Base-by-base conservation (phyloP, 805 yeast genomes). In the Wickerhamomyces ciferrii region DNA sequence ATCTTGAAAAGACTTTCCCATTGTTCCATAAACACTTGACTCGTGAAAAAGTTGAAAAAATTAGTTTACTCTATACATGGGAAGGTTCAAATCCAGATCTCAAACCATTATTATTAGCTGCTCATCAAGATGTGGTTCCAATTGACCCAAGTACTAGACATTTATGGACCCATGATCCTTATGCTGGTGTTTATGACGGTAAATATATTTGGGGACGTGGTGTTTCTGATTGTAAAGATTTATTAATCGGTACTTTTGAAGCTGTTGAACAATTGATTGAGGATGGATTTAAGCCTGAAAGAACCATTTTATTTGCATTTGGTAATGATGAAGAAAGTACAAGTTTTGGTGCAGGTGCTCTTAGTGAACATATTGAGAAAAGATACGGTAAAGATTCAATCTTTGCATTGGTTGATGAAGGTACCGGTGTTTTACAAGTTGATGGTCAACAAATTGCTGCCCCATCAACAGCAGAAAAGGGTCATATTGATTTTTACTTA, bases 41-140 rank as follows among this genome's bases (percentile, higher is more conserved):
- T 35, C 65, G 81, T 15, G 79, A 74, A 45, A 71, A 63, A 21
- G 76, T 84, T 42, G 86, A 87, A 56, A 72, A 78, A n/a, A 71
- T 79, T 47, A 89, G 87, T 5, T 64, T 87, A 42, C 68, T 87
- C 3, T 75, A 71, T 58, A 80, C 86, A n/a, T 78, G 87, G 77
- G 60, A 71, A 47, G 96, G 96, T 13, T 59, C 76, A 4, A 60
- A 76, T 38, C 27, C 55, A 6, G 49, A 61, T 2, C 64, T 82
- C 52, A 81, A 84, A 60, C 96, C 96, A 13, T 54, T 83, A 17
- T 53, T 88, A 63, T 67, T 87, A 39, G 76, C 85, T 62, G 92
- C 94, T 5, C 96, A 88, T 61, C 88, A 83, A 60, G 96, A 88
- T 59, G 88, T 84, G 1, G 96, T 88, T 15, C 96, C 96, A 0